These are phyloP conservation scores for Malassezia sympodialis DNA, from an alignment of 1,284 basidiomycete species.

Conservation along the genomic window DNA sequence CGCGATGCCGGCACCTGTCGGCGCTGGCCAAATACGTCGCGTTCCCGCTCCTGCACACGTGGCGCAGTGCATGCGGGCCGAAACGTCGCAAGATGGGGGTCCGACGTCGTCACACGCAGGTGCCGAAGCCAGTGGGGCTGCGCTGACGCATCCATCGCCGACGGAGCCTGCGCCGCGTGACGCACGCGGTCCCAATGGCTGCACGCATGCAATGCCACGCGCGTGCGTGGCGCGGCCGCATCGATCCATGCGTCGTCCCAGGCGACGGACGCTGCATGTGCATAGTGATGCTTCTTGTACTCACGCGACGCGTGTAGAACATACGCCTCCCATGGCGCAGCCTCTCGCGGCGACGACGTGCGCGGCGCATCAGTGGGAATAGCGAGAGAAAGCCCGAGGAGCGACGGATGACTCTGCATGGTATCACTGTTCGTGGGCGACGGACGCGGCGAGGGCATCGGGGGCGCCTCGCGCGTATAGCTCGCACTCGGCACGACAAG, in stretches of 20 bases:
- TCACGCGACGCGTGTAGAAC: background rate
- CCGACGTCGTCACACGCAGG: background rate
- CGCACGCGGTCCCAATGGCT: background rate
- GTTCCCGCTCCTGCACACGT: background rate
- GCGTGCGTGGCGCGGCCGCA: background rate
- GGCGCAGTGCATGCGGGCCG: background rate
- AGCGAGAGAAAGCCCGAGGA: constrained; percentile 8
- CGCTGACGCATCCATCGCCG: background rate
- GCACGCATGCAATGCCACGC: background rate
- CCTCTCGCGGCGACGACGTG: background rate
- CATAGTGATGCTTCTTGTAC: constrained; percentile 7
- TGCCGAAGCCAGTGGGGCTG: background rate
- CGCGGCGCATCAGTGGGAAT: background rate
- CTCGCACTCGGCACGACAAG: constrained; percentile 28
- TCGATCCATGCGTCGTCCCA: constrained; percentile 5
- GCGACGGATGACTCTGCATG: background rate
- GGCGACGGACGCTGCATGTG: background rate
- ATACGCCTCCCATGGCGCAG: background rate
- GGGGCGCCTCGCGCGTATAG: background rate
- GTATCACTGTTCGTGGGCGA: constrained; percentile 6
- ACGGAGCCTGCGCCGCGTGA: background rate
- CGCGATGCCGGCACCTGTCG: background rate
- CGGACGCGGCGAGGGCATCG: constrained; percentile 10
- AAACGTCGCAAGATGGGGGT: background rate
- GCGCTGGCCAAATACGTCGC: constrained; percentile 4